Conservation (phyloP, 768 basidiomycete genomes). For the Russula brevipes region DNA sequence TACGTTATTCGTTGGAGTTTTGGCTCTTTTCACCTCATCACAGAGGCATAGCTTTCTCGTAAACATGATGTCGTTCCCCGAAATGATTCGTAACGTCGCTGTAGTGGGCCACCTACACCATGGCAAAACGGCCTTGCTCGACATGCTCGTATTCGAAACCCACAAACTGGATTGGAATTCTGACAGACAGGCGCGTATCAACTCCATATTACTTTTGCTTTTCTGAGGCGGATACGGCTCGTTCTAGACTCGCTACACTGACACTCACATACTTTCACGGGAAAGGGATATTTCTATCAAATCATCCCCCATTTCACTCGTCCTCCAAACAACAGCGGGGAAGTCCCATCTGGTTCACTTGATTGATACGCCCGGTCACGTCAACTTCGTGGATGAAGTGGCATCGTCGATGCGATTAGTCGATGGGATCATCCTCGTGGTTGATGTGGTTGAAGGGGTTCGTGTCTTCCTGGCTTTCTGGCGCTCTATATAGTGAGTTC, state of each 20-base stretch:
- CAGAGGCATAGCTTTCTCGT: constrained; percentile 66
- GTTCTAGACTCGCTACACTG: constrained; percentile 84
- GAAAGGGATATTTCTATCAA: constrained; percentile 92
- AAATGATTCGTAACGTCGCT: constrained; percentile 94
- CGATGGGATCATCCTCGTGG: constrained; percentile 90
- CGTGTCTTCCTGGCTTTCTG: constrained; percentile 2
- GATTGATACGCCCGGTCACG: constrained; percentile 96
- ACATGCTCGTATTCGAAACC: constrained; percentile 96
- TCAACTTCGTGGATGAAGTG: constrained; percentile 98
- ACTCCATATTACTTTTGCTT: not conserved
- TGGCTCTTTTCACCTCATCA: not conserved
- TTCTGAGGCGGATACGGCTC: constrained; percentile 16
- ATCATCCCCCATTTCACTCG: constrained; percentile 92
- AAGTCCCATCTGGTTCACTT: constrained; percentile 93
- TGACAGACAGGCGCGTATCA: constrained; percentile 55
- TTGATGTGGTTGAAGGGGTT: constrained; percentile 98
- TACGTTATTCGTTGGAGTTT: constrained; percentile 37
- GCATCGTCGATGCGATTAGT: constrained; percentile 80
- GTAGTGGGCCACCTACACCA: constrained; percentile 97
- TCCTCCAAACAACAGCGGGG: constrained; percentile 76
- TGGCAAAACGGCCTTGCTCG: constrained; percentile 94
- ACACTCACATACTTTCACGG: constrained; percentile 86
- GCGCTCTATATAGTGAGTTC: constrained; percentile 17
- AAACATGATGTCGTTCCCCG: constrained; percentile 85
- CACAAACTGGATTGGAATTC: constrained; percentile 94